These are phyloP conservation scores for Thielaviopsis euricoi DNA, from an alignment of 2,329 filamentous ascomycete genomes.

Conservation along the genomic window DNA sequence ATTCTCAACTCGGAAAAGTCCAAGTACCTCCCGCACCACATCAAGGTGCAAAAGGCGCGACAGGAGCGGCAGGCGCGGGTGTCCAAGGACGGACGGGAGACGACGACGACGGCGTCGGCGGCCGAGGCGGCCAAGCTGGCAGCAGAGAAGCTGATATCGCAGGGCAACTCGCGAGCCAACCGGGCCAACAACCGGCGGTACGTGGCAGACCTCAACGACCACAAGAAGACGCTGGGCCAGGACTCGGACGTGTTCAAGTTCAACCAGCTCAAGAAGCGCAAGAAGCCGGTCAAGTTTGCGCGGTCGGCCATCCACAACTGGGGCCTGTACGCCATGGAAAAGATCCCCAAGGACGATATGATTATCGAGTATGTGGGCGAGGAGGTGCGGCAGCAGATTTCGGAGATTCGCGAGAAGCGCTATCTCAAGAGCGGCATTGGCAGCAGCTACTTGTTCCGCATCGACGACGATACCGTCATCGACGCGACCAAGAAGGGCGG, in stretches of 20 bases:
- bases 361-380: slow-evolving; percentile 99
- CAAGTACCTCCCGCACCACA: slow-evolving; percentile 92
- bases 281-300: slow-evolving; percentile 97
- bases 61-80: slow-evolving; percentile 74
- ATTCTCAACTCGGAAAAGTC: slow-evolving; percentile 96
- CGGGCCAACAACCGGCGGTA: slow-evolving; percentile 91
- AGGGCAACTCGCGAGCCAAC: slow-evolving; percentile 81
- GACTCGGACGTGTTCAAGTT: slow-evolving; percentile 90
- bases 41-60: slow-evolving; percentile 81
- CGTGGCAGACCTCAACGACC: slow-evolving; percentile 85
- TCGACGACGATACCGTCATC: slow-evolving; percentile 93
- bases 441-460: slow-evolving; percentile 93
- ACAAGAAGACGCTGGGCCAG: slow-evolving; percentile 69
- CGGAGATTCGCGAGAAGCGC: slow-evolving; percentile 81
- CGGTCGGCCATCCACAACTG: slow-evolving; percentile 97
- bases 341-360: slow-evolving; percentile 95
- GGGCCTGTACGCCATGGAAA: slow-evolving; percentile 95
- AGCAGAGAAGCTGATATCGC: slow-evolving; percentile 65
- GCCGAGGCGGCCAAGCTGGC: slow-evolving; percentile 57
- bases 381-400: slow-evolving; percentile 89
- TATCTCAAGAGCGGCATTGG: slow-evolving; percentile 96
- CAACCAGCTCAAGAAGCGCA: slow-evolving; percentile 98
- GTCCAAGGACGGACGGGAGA: slow-evolving; percentile 50
- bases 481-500: slow-evolving; percentile 97
- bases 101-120: slow-evolving; percentile 44